Base-by-base conservation (phyloP, 257 asterid genomes). In the Capsicum pubescens region DNA sequence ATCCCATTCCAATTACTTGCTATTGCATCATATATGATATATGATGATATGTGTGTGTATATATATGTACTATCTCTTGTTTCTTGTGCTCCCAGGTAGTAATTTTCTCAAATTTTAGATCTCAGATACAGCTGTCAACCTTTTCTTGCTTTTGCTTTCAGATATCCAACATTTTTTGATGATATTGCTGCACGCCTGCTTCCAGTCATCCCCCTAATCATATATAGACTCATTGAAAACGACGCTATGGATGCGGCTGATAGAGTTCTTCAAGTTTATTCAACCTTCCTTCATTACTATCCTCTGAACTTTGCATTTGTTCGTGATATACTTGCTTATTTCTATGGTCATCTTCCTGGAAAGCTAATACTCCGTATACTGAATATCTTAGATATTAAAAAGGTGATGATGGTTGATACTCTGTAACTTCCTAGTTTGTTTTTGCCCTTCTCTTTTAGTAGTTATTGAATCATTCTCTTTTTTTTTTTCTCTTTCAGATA, bases 281-380 rank as follows among this genome's bases (percentile, higher is more conserved):
- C 96, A 48, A 74, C 94, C 69, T 93, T 93, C 90, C 97, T 96
- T 90, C 98, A 90, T 87, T 92, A 88, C 86, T 95, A 96, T 90
- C 97, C 99, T 85, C 86, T 94, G 87, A 93, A 92, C 88, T 96
- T 96, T 77, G 93, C 98, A 50, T 96, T 96, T 88, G 99, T 95
- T 89, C 99, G 98, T 6, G 99, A 96, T 85, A 93, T 96, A 89
- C 98, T 96, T 78, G 95, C 98, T 71, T 96, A 96, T 91, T 96
- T 96, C 90, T 96, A 96, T 66, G 97, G 98, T 79, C 98, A 96
- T 93, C 98, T 96, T 84, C 97, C 97, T 44, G 97, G 91, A 87
- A 94, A 96, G 88, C 92, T 96, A 79, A 92, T 93, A 84, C 92
- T 93, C 60, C 95, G 97, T 69, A 92, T 96, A 87, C 82, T 96